Evolutionary conservation across 2,329 filamentous ascomycete genomes (phyloP).

Genomic region (Epicoccum nigrum): DNA sequence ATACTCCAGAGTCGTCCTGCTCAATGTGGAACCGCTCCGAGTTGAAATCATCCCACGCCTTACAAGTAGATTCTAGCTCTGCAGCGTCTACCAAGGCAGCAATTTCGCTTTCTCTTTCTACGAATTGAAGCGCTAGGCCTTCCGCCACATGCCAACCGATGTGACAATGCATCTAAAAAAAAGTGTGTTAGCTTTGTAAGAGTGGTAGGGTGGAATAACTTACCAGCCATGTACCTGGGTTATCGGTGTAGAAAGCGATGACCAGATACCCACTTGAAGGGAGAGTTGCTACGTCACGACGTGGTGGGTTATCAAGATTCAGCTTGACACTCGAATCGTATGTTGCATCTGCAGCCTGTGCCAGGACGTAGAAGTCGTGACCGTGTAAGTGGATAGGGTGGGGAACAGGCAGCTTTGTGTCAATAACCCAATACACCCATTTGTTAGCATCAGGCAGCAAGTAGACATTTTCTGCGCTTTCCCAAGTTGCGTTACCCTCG

Average conservation of each 20-base stretch:
- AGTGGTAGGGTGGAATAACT: not conserved
- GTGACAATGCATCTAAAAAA: constrained; percentile 39
- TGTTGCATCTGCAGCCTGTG: constrained; percentile 42
- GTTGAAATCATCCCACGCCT: constrained; percentile 3
- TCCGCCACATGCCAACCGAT: constrained; percentile 60
- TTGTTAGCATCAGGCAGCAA: constrained; percentile 36
- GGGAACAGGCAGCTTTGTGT: constrained; percentile 42
- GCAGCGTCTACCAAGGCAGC: not conserved
- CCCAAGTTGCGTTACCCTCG: constrained; percentile 28
- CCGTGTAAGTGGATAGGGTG: constrained; percentile 51
- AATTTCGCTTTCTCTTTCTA: constrained; percentile 50
- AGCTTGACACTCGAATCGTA: constrained; percentile 12
- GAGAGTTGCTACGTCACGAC: constrained; percentile 38
- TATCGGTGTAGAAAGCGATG: constrained; percentile 59
- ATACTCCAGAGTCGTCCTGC: constrained; percentile 13
- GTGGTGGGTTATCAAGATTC: constrained; percentile 31
- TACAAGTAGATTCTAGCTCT: constrained; percentile 2
- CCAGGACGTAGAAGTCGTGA: constrained; percentile 63
- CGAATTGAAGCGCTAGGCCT: constrained; percentile 61
- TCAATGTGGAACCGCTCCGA: not conserved
- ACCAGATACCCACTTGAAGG: constrained; percentile 48
- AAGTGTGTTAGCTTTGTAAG: not conserved
- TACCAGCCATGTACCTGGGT: constrained; percentile 54
- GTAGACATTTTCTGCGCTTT: constrained; percentile 26
- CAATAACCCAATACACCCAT: constrained; percentile 50